phyloP scores from a whole-genome alignment of 225 moss, liverwort and hornwort genomes.

The Ulota crispa region DNA sequence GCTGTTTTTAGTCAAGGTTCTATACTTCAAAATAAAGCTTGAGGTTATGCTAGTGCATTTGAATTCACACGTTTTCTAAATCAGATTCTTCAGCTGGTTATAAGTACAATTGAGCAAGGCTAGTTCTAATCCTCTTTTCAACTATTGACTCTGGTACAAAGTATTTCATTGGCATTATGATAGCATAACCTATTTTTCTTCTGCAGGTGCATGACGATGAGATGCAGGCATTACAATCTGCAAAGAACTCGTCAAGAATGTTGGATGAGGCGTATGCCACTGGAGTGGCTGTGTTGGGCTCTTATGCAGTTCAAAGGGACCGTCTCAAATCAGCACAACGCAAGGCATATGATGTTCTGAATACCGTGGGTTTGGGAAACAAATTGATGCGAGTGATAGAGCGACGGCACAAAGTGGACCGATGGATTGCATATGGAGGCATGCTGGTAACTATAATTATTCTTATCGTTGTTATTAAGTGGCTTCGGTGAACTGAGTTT shows the following conservation, averaged over 20 bases:
- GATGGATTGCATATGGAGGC: constrained; percentile 82
- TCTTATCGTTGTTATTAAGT: constrained; percentile 67
- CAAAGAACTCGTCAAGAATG: constrained; percentile 73
- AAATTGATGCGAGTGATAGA: constrained; percentile 78
- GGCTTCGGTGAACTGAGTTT: constrained; percentile 42
- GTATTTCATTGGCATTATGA: background rate
- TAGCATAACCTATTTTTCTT: background rate
- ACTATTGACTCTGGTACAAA: background rate
- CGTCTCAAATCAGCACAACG: constrained; percentile 86
- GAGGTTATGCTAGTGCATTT: background rate
- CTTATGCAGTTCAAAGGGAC: constrained; percentile 80
- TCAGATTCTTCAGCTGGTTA: background rate
- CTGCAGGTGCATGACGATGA: constrained; percentile 82
- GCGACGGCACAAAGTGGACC: constrained; percentile 79
- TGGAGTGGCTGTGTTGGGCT: constrained; percentile 72
- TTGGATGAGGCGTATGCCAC: constrained; percentile 79
- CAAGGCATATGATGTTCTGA: constrained; percentile 87
- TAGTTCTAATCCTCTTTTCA: background rate
- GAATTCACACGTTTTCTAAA: background rate
- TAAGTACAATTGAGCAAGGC: background rate
- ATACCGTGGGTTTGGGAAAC: constrained; percentile 83
- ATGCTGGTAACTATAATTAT: constrained; percentile 72
- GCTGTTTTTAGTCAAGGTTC: background rate
- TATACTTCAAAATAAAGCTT: no score
- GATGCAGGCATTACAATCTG: constrained; percentile 70